phyloP scores from a whole-genome alignment of 2,329 filamentous ascomycete genomes.

The Colletotrichum sp. region DNA sequence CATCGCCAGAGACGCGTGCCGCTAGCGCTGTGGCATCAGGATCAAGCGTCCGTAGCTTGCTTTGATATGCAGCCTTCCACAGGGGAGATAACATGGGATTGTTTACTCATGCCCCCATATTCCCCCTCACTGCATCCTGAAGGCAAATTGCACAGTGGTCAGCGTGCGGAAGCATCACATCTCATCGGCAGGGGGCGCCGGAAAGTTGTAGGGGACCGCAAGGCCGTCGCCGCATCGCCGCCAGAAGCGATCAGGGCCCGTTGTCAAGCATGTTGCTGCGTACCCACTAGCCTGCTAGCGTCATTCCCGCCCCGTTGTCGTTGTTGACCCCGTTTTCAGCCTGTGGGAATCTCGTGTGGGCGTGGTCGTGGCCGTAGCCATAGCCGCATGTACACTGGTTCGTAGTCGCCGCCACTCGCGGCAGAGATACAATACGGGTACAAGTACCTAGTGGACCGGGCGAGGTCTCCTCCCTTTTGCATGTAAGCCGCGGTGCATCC shows the following conservation, averaged over 20 bases:
- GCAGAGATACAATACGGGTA: neutral
- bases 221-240: constrained; percentile 4
- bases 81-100: constrained; percentile 2
- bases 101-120: neutral
- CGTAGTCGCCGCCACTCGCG: neutral
- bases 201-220: constrained; percentile 15
- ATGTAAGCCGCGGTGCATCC: constrained; percentile 8
- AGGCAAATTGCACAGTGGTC: neutral
- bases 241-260: constrained; percentile 12
- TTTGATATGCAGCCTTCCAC: neutral
- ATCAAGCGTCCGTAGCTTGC: neutral
- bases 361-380: neutral
- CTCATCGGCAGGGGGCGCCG: constrained; percentile 15
- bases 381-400: neutral
- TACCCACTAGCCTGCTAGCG: constrained; percentile 1
- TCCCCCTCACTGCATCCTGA: neutral
- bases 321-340: constrained; percentile 3
- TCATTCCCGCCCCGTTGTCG: constrained; percentile 11
- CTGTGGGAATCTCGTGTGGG: constrained; percentile 20
- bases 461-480: neutral
- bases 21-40: neutral
- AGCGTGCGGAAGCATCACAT: constrained; percentile 3
- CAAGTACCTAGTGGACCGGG: neutral
- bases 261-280: neutral
- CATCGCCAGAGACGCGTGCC: neutral